These are phyloP conservation scores for Leavenworthia alabamica DNA, from an alignment of 345 rosid species.

Conservation along the genomic window DNA sequence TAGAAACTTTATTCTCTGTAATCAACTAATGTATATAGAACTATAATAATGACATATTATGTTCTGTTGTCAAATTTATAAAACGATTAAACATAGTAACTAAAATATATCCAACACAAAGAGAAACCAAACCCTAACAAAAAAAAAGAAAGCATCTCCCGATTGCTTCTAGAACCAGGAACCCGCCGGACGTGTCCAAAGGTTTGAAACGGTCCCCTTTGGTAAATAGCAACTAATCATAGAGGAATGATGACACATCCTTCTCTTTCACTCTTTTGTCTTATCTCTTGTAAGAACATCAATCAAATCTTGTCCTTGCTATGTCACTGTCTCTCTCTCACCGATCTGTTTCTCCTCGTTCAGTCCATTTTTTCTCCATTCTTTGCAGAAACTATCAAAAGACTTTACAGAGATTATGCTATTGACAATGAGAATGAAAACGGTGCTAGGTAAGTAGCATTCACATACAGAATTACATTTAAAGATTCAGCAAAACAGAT, in stretches of 20 bases:
- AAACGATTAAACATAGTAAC: too few relatives aligned
- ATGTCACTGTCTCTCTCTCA: conserved; percentile 29
- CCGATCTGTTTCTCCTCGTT: conserved; percentile 31
- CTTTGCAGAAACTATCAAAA: not conserved
- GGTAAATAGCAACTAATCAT: conserved; percentile 31
- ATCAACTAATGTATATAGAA: not conserved
- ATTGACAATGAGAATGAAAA: conserved; percentile 32
- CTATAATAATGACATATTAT: not conserved
- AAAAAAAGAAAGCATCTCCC: not conserved
- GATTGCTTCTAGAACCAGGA: not conserved
- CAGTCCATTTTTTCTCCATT: conserved; percentile 18
- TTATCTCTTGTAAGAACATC: conserved; percentile 10
- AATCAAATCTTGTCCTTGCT: conserved; percentile 19
- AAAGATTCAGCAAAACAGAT: conserved; percentile 5
- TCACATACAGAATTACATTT: not conserved
- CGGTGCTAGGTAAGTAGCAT: not conserved
- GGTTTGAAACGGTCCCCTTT: conserved; percentile 31
- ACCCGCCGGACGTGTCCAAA: conserved; percentile 16
- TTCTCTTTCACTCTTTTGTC: conserved; percentile 24
- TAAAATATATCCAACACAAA: not conserved
- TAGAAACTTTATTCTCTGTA: not conserved
- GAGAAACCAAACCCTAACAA: not conserved
- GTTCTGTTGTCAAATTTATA: not conserved
- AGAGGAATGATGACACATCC: conserved; percentile 26
- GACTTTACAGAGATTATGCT: conserved; percentile 23